Evolutionary conservation across 805 yeast species (phyloP), one percentile per base, ranked within the genome.

Genomic region (Myxozyma geophila): DNA sequence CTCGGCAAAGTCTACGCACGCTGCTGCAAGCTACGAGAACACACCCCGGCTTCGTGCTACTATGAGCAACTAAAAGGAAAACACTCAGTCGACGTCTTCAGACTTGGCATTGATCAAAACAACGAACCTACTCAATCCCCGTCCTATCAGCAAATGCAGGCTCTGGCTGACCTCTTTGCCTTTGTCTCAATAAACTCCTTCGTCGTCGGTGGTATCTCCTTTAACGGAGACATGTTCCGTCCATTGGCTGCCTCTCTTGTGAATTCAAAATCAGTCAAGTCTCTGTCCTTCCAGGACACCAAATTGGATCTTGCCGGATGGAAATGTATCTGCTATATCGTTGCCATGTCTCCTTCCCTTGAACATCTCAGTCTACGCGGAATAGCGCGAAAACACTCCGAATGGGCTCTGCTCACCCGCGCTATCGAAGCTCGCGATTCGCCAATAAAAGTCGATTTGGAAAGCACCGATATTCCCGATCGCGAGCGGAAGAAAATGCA

Each of bases 11-110:
- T 66, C 17, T 66, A 59, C 41, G 60, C 59, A 15, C 64, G 69
- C 8, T 66, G 69, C 59, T 66, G 69, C 64, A 66, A 64, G 43
- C 55, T 66, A 28, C 69, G 69, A 19, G 69, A 66, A 35, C 46
- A 55, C n/a, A 40, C 39, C 12, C 69, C 69, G 13, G 51, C 50
- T 8, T 58, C 46, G 36, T 56, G 10, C 47, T 33, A 50, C 41
- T 54, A 40, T 40, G 41, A 43, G 36, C 69, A 66, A 46, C 43
- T 63, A 40, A 28, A 15, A 12, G 67, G 67, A 19, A 53, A 54
- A 40, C 58, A 37, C 19, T 48, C 59, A 7, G 43, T 66, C 33
- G 64, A 63, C 15, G 33, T 37, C 35, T 35, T 64, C 52, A 33
- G 35, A 12, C 49, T 65, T 6, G 59, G 17, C 2, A 15, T 36